phyloP scores from a whole-genome alignment of 805 yeast genomes.

The Wickerhamomyces xylosicus region DNA sequence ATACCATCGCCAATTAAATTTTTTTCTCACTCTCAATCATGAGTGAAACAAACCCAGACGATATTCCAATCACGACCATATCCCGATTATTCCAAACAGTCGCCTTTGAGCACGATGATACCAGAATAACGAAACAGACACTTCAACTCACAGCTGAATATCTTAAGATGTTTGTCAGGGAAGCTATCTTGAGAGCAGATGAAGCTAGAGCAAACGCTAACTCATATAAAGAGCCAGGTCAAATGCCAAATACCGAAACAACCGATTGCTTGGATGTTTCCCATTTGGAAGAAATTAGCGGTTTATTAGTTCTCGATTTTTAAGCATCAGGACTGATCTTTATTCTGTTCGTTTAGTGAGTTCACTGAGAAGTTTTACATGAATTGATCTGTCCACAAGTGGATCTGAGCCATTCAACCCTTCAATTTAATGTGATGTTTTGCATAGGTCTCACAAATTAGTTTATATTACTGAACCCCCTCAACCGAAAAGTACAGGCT shows the following conservation, averaged over 20 bases:
- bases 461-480: too few relatives aligned
- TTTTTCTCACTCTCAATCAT: too few relatives aligned
- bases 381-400: too few relatives aligned
- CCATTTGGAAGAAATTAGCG: slow-evolving; percentile 45
- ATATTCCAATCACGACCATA: slow-evolving; percentile 25
- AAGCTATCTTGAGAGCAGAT: slow-evolving; percentile 48
- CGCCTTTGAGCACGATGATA: slow-evolving; percentile 34
- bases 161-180: slow-evolving; percentile 43
- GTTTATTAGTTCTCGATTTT: slow-evolving; percentile 47
- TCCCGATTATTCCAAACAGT: slow-evolving; percentile 43
- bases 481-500: too few relatives aligned
- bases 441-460: too few relatives aligned
- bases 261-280: slow-evolving; percentile 32
- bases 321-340: too few relatives aligned
- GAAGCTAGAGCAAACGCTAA: slow-evolving; percentile 31
- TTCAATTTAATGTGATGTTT: too few relatives aligned
- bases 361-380: too few relatives aligned
- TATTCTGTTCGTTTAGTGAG: too few relatives aligned
- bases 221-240: slow-evolving; percentile 5
- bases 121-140: slow-evolving; percentile 38
- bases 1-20: too few relatives aligned
- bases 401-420: too few relatives aligned
- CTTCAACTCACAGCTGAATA: slow-evolving; percentile 43
- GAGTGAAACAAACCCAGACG: too few relatives aligned
- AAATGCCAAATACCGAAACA: neutral